Base-by-base conservation (phyloP, 208 protist genomes). In the Leishmania mexicana region DNA sequence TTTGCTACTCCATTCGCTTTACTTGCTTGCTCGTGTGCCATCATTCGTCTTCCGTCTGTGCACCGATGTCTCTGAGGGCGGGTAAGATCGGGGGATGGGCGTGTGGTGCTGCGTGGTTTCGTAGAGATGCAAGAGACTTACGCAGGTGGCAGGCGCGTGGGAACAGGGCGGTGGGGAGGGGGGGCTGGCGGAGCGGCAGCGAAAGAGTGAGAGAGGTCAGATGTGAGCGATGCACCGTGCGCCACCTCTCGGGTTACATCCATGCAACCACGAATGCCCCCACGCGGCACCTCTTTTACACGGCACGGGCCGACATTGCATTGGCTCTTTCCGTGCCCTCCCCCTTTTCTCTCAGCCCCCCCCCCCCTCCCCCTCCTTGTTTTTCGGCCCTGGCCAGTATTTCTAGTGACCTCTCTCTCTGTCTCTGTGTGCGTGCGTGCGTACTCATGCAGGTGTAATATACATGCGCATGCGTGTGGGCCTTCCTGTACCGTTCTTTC, bases 1-100 rank as follows among this genome's bases (percentile, higher is more conserved):
- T 81, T 76, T 51, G 62, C 77, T n/a, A 70, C 5, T 82, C 54
- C 51, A 54, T 54, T 8, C 17, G 0, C 15, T 54, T 54, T 54
- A 15, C 15, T 54, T 54, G 0, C 51, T 15, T 21, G 51, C 15
- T 54, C 45, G 45, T 47, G 45, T 54, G 15, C 51, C 2, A 54
- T 54, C 51, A 7, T 13, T 54, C 51, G 15, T 19, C 51, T 13
- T 21, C 51, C 51, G 51, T 54, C 51, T 21, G 15, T 10, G 17
- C 15, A 15, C 51, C 57, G 57, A 24, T 7, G 57, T 62, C 17
- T 62, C 24, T 62, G 57, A 31, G 24, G 17, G 24, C 24, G 24
- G 28, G 57, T 62, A 24, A 62, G 57, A 54, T 13, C 17, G 24
- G 57, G 57, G 57, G 57, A 62, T 6, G 57, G 17, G 57, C 6